Evolutionary conservation across 2,329 filamentous ascomycete genomes (phyloP).

Genomic region (Fusarium protoensiforme): DNA sequence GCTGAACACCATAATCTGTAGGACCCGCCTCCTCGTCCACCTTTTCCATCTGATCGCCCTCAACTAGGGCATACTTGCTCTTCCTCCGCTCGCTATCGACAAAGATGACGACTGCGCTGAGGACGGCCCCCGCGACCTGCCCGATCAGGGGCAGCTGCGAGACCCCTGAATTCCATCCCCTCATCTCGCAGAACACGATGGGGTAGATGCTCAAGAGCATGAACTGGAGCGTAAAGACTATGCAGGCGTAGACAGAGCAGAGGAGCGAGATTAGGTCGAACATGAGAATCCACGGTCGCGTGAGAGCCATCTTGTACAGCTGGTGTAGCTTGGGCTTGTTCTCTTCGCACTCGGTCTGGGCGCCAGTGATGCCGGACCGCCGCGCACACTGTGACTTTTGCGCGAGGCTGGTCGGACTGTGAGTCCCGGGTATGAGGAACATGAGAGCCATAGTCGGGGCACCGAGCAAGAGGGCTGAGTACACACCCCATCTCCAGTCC

Average conservation of each 20-base stretch:
- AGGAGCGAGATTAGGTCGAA: conserved; percentile 65
- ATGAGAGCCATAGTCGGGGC: conserved; percentile 55
- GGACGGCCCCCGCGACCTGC: conserved; percentile 58
- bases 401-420: conserved; percentile 60
- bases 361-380: conserved; percentile 58
- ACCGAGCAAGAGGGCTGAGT: conserved; percentile 58
- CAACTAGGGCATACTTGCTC: conserved; percentile 49
- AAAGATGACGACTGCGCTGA: conserved; percentile 56
- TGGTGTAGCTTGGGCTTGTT: conserved; percentile 52
- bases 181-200: conserved; percentile 63
- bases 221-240: conserved; percentile 65
- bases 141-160: conserved; percentile 64
- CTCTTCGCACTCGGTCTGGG: conserved; percentile 61
- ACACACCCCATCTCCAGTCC: conserved; percentile 65
- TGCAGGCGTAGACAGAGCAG: conserved; percentile 62
- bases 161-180: conserved; percentile 65
- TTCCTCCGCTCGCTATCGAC: conserved; percentile 52
- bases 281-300: conserved; percentile 64
- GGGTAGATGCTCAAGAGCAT: conserved; percentile 70
- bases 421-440: conserved; percentile 70
- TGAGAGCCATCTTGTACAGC: conserved; percentile 64
- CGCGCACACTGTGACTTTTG: conserved; percentile 66
- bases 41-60: conserved; percentile 18
- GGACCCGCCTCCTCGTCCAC: conserved; percentile 32
- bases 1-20: conserved; percentile 29